A percentile compares a stretch with the other conserved stretches of the same genome.
Conservation (phyloP, 2,329 filamentous ascomycete genomes). For the Fusarium illudens region DNA sequence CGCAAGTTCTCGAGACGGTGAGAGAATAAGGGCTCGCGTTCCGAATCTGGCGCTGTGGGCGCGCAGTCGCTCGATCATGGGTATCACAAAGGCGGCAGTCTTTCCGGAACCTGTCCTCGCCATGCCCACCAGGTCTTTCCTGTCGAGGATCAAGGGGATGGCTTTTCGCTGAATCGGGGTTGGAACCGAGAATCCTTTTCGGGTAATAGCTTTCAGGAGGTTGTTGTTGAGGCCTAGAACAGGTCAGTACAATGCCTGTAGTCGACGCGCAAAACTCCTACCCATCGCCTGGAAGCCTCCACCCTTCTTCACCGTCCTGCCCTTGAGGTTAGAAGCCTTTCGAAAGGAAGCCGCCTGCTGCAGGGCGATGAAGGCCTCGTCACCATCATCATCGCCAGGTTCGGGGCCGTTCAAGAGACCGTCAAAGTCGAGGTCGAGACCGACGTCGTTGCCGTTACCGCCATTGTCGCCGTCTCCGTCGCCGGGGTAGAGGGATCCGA, state of each 20-base stretch:
- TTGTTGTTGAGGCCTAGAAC: constrained; percentile 76
- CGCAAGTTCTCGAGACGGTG: constrained; percentile 91
- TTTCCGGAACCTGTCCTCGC: constrained; percentile 98
- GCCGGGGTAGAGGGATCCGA: constrained; percentile 75
- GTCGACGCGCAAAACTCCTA: constrained; percentile 45
- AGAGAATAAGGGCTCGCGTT: constrained; percentile 85
- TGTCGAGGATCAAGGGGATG: constrained; percentile 88
- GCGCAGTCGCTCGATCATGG: constrained; percentile 95
- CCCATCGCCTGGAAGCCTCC: constrained; percentile 97
- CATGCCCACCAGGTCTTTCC: constrained; percentile 98
- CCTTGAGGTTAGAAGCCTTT: constrained; percentile 83
- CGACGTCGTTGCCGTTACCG: constrained; percentile 47
- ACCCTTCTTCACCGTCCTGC: constrained; percentile 89
- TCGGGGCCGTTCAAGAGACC: constrained; percentile 65
- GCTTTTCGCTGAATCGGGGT: constrained; percentile 98
- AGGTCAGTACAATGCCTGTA: constrained; percentile 19
- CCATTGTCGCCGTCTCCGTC: constrained; percentile 59
- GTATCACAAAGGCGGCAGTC: constrained; percentile 97
- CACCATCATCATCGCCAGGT: constrained; percentile 66
- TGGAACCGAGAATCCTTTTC: constrained; percentile 95
- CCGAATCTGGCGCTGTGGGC: constrained; percentile 88
- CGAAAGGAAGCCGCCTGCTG: constrained; percentile 88
- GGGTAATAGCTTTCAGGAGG: constrained; percentile 87
- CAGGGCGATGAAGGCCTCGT: constrained; percentile 91
- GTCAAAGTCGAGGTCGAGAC: constrained; percentile 64